Evolutionary conservation across 2,329 filamentous ascomycete genomes (phyloP).

Genomic region (Magnaporthiopsis poae): DNA sequence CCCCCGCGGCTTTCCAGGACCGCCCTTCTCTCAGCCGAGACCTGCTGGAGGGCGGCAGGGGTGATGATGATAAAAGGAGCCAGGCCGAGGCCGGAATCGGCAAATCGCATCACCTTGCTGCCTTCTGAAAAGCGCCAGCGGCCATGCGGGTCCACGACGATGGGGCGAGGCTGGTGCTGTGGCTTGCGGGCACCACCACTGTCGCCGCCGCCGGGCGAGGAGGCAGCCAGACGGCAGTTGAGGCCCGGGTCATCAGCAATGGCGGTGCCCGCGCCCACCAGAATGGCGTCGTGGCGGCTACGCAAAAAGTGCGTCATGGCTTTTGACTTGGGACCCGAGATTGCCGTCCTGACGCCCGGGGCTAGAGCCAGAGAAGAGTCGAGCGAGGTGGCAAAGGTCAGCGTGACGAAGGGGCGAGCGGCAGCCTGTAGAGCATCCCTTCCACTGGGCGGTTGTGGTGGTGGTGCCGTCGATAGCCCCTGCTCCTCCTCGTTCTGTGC

Average conservation of each 20-base stretch:
- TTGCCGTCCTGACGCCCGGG: conserved; percentile 68
- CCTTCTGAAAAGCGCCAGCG: conserved; percentile 56
- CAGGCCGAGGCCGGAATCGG: conserved; percentile 50
- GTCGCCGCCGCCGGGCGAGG: conserved; percentile 13
- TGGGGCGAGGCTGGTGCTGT: conserved; percentile 59
- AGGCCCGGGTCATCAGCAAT: conserved; percentile 75
- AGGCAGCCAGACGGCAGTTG: conserved; percentile 65
- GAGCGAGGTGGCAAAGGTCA: conserved; percentile 86
- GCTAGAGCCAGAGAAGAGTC: conserved; percentile 69
- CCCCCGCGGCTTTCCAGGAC: conserved; percentile 42
- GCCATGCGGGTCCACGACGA: conserved; percentile 71
- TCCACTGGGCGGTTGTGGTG: not conserved
- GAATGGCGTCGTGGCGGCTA: conserved; percentile 70
- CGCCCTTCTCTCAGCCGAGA: conserved; percentile 32
- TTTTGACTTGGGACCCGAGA: conserved; percentile 77
- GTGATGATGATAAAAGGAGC: conserved; percentile 54
- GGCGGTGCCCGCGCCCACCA: conserved; percentile 76
- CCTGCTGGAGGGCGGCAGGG: conserved; percentile 33
- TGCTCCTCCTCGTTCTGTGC: not conserved
- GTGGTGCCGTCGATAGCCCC: not conserved
- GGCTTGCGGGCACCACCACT: conserved; percentile 17
- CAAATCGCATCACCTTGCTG: conserved; percentile 58
- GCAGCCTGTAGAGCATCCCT: not conserved
- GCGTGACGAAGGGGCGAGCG: conserved; percentile 51
- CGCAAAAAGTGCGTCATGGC: conserved; percentile 89